These are phyloP conservation scores for Polytrichum formosum DNA, from an alignment of 225 moss, liverwort and hornwort genomes.

Conservation along the genomic window DNA sequence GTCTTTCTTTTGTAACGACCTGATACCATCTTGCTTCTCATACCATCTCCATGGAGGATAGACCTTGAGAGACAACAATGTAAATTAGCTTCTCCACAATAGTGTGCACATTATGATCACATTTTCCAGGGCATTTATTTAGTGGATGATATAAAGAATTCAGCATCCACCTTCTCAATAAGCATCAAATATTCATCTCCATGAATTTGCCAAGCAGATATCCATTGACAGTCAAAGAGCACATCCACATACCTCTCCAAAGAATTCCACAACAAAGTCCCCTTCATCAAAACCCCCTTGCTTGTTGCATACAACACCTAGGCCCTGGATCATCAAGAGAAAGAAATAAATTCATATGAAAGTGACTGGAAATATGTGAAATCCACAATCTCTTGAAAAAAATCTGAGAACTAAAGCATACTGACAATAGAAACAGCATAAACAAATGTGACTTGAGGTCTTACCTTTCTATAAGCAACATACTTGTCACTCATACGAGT, in stretches of 20 bases:
- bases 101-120: background rate
- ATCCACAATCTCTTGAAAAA: background rate
- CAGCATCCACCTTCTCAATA: too few species aligned
- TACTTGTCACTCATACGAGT: slow-evolving; percentile 74
- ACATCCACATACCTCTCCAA: slow-evolving; percentile 72
- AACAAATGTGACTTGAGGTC: background rate
- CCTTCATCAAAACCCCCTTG: slow-evolving; percentile 79
- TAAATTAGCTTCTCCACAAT: background rate
- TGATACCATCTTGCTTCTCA: slow-evolving; percentile 99
- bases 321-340: slow-evolving; percentile 52
- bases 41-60: slow-evolving; percentile 99
- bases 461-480: slow-evolving; percentile 94
- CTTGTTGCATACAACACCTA: slow-evolving; percentile 98
- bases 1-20: slow-evolving; percentile 92
- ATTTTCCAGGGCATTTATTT: background rate
- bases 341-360: too few species aligned
- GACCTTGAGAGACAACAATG: slow-evolving; percentile 45
- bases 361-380: background rate
- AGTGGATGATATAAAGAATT: too few species aligned
- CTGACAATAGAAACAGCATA: background rate
- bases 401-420: background rate
- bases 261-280: slow-evolving; percentile 98
- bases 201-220: too few species aligned
- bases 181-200: too few species aligned
- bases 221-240: background rate